Conservation (phyloP, 2,329 filamentous ascomycete species). For the Didymella segeticola region DNA sequence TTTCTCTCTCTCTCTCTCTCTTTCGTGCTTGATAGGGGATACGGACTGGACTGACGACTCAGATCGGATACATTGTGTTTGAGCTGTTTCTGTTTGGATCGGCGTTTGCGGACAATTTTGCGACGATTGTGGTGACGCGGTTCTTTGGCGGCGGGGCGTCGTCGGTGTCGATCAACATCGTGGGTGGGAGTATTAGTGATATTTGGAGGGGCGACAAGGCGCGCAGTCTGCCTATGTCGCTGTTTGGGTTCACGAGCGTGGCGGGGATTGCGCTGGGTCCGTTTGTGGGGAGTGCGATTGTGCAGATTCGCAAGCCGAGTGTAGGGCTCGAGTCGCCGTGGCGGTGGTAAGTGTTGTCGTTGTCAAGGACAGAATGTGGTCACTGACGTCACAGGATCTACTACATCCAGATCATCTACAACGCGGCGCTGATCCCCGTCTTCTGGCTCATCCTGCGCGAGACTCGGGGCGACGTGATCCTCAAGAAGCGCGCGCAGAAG, state of each 20-base stretch:
- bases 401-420: slow-evolving; percentile 55
- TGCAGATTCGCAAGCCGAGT: slow-evolving; percentile 43
- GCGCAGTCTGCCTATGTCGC: slow-evolving; percentile 53
- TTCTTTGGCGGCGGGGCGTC: slow-evolving; percentile 55
- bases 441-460: slow-evolving; percentile 54
- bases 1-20: not conserved
- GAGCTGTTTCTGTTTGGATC: slow-evolving; percentile 52
- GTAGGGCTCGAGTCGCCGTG: slow-evolving; percentile 36
- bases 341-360: slow-evolving; percentile 44
- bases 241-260: slow-evolving; percentile 54
- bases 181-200: slow-evolving; percentile 41
- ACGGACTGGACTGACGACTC: not conserved
- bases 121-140: slow-evolving; percentile 52
- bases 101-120: slow-evolving; percentile 54
- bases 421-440: slow-evolving; percentile 50
- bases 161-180: slow-evolving; percentile 52
- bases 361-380: too few species aligned
- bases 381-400: slow-evolving; percentile 46
- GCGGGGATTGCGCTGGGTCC: slow-evolving; percentile 54
- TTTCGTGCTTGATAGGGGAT: too few species aligned
- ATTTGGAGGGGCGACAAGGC: slow-evolving; percentile 50
- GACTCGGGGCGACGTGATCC: slow-evolving; percentile 53
- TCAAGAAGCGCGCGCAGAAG: slow-evolving; percentile 49
- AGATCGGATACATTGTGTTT: slow-evolving; percentile 51
- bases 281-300: slow-evolving; percentile 51